These are phyloP conservation scores for Argentina anserina DNA, from an alignment of 306 rosid genomes.

Conservation along the genomic window DNA sequence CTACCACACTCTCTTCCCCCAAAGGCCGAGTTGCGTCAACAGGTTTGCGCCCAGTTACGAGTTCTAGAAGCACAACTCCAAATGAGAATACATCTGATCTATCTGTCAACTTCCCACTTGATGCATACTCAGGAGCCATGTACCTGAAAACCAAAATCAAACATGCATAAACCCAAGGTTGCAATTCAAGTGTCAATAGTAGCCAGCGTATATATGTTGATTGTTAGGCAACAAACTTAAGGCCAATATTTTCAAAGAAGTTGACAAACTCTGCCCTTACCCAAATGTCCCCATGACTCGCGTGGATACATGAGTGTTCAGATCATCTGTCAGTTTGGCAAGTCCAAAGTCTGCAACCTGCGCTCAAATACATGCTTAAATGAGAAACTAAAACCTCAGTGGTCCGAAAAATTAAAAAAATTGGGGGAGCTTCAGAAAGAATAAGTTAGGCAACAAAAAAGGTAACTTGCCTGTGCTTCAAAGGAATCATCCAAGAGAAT, in stretches of 20 bases:
- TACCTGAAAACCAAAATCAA: constrained; percentile 43
- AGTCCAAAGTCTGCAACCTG: constrained; percentile 99
- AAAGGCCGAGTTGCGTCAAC: constrained; percentile 74
- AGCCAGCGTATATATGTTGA: constrained; percentile 2
- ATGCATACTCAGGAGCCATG: constrained; percentile 97
- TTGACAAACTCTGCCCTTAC: constrained; percentile 33
- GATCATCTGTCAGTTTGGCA: constrained; percentile 72
- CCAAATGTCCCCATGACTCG: constrained; percentile 99
- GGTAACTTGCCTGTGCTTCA: constrained; percentile 61
- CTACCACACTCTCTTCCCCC: constrained; percentile 97
- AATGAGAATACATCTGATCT: constrained; percentile 94
- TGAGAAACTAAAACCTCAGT: constrained; percentile 22
- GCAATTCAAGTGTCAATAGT: neutral
- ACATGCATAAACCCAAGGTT: neutral
- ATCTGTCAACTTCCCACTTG: constrained; percentile 90
- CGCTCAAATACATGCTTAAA: constrained; percentile 19
- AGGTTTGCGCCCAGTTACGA: constrained; percentile 82
- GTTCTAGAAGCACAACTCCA: constrained; percentile 92
- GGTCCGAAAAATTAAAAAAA: neutral
- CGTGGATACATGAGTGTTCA: constrained; percentile 79
- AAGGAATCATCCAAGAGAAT: constrained; percentile 76
- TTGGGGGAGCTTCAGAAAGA: neutral
- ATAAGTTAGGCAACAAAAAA: neutral
- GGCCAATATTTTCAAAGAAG: neutral
- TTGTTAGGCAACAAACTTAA: constrained; percentile 3